Percentiles rank a stretch among this genome's conserved stretches.
Conservation (phyloP, 2,329 filamentous ascomycete species). For the Microcyclosporella mali region DNA sequence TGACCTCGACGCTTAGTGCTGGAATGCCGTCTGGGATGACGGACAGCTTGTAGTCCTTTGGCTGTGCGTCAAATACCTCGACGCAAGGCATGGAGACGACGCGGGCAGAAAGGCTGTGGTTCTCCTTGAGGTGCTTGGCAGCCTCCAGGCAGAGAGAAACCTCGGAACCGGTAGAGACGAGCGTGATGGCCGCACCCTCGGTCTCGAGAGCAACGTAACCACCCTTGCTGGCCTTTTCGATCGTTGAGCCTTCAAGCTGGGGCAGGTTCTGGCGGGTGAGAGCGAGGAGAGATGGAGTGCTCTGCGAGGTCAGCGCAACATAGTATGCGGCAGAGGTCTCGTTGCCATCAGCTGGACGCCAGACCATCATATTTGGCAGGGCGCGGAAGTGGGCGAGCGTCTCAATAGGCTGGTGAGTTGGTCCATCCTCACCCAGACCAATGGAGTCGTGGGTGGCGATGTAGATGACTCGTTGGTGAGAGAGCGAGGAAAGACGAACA, state of each 20-base stretch:
- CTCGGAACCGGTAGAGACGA: conserved; percentile 94
- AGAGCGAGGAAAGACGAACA: conserved; percentile 87
- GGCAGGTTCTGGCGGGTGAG: conserved; percentile 97
- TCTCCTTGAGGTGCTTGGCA: conserved; percentile 82
- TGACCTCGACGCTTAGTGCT: conserved; percentile 87
- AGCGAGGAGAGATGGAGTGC: conserved; percentile 87
- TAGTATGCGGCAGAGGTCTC: conserved; percentile 98
- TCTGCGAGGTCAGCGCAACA: conserved; percentile 79
- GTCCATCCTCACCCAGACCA: conserved; percentile 95
- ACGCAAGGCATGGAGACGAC: conserved; percentile 95
- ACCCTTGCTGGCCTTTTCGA: conserved; percentile 88
- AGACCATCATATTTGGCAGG: conserved; percentile 98
- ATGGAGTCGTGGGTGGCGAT: conserved; percentile 98
- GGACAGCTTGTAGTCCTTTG: conserved; percentile 89
- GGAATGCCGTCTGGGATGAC: conserved; percentile 93
- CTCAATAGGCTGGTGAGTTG: conserved; percentile 98
- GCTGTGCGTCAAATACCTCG: conserved; percentile 91
- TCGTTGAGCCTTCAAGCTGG: conserved; percentile 87
- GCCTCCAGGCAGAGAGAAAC: conserved; percentile 90
- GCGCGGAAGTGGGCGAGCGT: conserved; percentile 97
- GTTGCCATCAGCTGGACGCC: conserved; percentile 97
- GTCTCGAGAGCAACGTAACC: conserved; percentile 86
- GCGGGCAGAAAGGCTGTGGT: conserved; percentile 79
- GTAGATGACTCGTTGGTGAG: conserved; percentile 86
- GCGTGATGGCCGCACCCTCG: conserved; percentile 75